A percentile compares a stretch with the other conserved stretches of the same genome.
Conservation (phyloP, 1,139 yeast genomes). For the Yamadazyma jaroonii region DNA sequence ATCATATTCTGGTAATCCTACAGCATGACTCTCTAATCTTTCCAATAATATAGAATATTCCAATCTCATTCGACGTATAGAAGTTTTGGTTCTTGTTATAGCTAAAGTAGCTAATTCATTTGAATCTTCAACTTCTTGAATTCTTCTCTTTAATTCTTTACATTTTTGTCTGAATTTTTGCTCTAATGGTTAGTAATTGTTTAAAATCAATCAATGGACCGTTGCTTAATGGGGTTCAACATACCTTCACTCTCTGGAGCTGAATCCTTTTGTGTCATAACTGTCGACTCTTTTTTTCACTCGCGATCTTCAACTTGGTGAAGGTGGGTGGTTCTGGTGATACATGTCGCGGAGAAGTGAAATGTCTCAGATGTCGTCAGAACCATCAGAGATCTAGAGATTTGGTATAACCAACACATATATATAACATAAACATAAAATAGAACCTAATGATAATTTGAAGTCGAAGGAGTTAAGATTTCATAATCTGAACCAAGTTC, state of each 20-base stretch:
- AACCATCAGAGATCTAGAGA: no score
- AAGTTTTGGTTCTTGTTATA: conserved; percentile 71
- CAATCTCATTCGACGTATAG: conserved; percentile 74
- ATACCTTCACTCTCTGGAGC: conserved; percentile 45
- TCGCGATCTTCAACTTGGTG: no score
- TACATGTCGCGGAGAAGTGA: no score
- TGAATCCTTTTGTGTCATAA: conserved; percentile 21
- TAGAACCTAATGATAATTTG: conserved; percentile 4
- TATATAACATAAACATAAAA: neutral
- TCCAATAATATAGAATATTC: conserved; percentile 83
- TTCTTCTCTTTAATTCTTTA: conserved; percentile 67
- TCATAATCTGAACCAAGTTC: conserved; percentile 39
- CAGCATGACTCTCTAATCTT: conserved; percentile 63
- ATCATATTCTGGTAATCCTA: conserved; percentile 33
- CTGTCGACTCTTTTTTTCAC: no score
- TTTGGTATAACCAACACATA: no score
- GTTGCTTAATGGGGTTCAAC: no score
- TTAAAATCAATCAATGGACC: no score
- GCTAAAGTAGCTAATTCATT: conserved; percentile 80
- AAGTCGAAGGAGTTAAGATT: conserved; percentile 28
- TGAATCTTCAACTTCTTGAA: conserved; percentile 71
- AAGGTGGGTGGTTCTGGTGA: no score
- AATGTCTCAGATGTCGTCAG: no score
- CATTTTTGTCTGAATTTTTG: conserved; percentile 58
- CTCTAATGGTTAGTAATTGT: conserved; percentile 21